A percentile compares a stretch with the other conserved stretches of the same genome.
Evolutionary conservation across 768 basidiomycete species (phyloP).

Genomic region (Psilocybe cyanescens): DNA sequence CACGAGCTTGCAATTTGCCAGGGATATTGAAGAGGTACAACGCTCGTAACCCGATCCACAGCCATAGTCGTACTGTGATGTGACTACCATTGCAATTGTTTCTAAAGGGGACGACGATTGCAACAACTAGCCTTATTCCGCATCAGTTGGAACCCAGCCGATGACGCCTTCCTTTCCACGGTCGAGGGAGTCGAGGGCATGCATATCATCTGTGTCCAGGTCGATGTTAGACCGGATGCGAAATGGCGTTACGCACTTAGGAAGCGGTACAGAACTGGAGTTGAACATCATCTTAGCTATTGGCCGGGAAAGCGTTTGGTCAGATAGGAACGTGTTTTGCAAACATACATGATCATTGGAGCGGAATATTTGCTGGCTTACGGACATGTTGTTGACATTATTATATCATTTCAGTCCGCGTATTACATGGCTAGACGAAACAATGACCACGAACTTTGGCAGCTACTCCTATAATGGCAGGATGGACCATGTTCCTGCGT

Average conservation of each 20-base stretch:
- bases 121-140: background rate
- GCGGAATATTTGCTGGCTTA: conserved; percentile 77
- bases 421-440: background rate
- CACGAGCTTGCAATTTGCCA: background rate
- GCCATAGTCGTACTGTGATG: background rate
- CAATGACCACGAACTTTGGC: conserved; percentile 44
- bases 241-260: conserved; percentile 73
- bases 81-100: background rate
- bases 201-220: conserved; percentile 67
- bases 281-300: background rate
- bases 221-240: conserved; percentile 80
- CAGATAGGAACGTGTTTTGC: background rate
- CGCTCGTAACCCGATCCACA: background rate
- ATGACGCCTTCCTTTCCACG: conserved; percentile 72
- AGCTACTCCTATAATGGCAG: conserved; percentile 56
- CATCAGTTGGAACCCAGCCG: conserved; percentile 74
- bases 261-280: conserved; percentile 75
- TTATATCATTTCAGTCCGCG: no score
- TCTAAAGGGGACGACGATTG: background rate
- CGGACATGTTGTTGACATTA: conserved; percentile 47
- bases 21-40: background rate
- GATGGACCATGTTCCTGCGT: conserved; percentile 58
- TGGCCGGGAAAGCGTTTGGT: background rate
- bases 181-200: conserved; percentile 68
- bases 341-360: conserved; percentile 82